Conservation (phyloP, 371 early-diverging fungal species). For the Apophysomyces variabilis region DNA sequence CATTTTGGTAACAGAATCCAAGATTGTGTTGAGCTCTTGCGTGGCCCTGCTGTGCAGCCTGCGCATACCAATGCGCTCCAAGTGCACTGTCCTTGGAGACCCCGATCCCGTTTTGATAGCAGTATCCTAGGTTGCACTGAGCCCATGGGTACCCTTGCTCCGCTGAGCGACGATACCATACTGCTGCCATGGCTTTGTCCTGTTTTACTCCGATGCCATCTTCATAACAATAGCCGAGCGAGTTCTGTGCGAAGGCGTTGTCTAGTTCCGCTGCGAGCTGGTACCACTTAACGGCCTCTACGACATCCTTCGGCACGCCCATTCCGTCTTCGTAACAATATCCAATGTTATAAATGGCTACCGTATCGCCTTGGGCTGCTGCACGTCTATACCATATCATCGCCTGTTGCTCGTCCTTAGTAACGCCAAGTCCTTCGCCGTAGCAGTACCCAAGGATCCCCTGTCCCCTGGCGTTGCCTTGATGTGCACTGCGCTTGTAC, state of each 20-base stretch:
- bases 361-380: constrained; percentile 67
- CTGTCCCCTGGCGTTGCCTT: constrained; percentile 67
- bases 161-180: constrained; percentile 76
- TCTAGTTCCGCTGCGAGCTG: constrained; percentile 71
- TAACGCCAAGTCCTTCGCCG: constrained; percentile 81
- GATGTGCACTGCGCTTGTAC: constrained; percentile 62
- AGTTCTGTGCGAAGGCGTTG: constrained; percentile 80
- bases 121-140: constrained; percentile 82
- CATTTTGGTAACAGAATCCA: constrained; percentile 87
- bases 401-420: constrained; percentile 66
- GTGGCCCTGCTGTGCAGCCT: constrained; percentile 80
- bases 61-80: constrained; percentile 82
- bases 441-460: constrained; percentile 77
- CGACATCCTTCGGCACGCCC: constrained; percentile 68
- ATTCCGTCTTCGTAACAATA: constrained; percentile 86
- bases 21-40: constrained; percentile 87
- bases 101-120: constrained; percentile 88
- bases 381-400: constrained; percentile 73
- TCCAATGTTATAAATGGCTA: constrained; percentile 82
- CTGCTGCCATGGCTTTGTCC: constrained; percentile 42
- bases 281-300: constrained; percentile 78
- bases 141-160: constrained; percentile 63
- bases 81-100: constrained; percentile 56
- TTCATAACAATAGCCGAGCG: constrained; percentile 79
- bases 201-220: constrained; percentile 72